These are phyloP conservation scores for Volvariella surrecta DNA, from an alignment of 1,284 basidiomycete species.

Conservation along the genomic window DNA sequence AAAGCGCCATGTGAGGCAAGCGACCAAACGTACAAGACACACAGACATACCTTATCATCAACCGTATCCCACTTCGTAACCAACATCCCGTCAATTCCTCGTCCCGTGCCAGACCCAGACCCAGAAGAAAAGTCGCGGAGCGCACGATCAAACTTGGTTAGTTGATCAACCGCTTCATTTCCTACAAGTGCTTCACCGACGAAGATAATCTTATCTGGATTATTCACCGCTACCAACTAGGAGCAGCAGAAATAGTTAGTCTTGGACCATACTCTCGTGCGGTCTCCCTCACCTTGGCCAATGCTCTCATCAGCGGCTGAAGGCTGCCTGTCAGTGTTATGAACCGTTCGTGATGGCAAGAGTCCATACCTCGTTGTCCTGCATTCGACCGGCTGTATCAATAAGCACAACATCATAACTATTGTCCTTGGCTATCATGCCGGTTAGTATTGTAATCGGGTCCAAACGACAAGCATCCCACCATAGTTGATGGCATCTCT, in stretches of 20 bases:
- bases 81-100: slow-evolving; percentile 94
- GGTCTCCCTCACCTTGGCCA: slow-evolving; percentile 68
- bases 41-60: slow-evolving; percentile 71
- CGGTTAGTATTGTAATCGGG: not conserved
- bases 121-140: slow-evolving; percentile 81
- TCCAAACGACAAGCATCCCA: slow-evolving; percentile 24
- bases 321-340: not conserved
- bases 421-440: slow-evolving; percentile 62
- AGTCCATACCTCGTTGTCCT: slow-evolving; percentile 87
- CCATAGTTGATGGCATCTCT: slow-evolving; percentile 91
- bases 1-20: not conserved
- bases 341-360: not conserved
- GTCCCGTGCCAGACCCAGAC: slow-evolving; percentile 55
- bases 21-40: not conserved
- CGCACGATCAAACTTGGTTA: slow-evolving; percentile 90
- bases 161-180: slow-evolving; percentile 94
- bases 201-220: slow-evolving; percentile 92
- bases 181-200: slow-evolving; percentile 95
- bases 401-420: slow-evolving; percentile 92
- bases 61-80: slow-evolving; percentile 98
- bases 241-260: slow-evolving; percentile 7
- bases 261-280: not conserved
- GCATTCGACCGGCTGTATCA: slow-evolving; percentile 97
- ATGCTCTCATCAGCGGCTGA: slow-evolving; percentile 90
- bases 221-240: slow-evolving; percentile 84